phyloP scores from a whole-genome alignment of 768 basidiomycete species.

The Hygrophoropsis aurantiaca region DNA sequence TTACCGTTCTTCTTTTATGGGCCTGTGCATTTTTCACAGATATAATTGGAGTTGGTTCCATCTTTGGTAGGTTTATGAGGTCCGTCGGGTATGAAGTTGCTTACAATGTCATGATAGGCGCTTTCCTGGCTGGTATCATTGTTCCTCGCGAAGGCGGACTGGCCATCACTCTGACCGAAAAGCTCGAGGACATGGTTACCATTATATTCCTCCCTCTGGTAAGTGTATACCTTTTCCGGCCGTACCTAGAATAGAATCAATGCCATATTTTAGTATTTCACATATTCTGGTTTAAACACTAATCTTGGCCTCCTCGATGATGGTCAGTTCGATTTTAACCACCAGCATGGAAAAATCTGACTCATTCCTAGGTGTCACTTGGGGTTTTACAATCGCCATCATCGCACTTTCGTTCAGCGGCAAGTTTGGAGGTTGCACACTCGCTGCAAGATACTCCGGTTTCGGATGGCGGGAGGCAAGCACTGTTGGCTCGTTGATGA shows the following conservation, averaged over 20 bases:
- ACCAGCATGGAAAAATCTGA: not conserved
- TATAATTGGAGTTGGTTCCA: conserved; percentile 90
- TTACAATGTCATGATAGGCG: conserved; percentile 46
- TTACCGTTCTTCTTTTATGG: conserved; percentile 78
- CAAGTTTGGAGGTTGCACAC: conserved; percentile 83
- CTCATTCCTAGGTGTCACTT: conserved; percentile 57
- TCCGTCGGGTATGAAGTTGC: not conserved
- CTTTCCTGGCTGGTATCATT: conserved; percentile 78
- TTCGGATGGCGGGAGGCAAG: conserved; percentile 82
- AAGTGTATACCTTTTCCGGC: conserved; percentile 23
- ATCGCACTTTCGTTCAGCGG: conserved; percentile 77
- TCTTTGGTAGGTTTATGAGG: conserved; percentile 60
- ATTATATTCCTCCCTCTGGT: conserved; percentile 89
- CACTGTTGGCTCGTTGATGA: conserved; percentile 92
- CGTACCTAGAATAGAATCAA: not conserved
- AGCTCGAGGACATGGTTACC: conserved; percentile 91
- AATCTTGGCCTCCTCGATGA: conserved; percentile 81
- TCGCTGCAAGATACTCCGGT: conserved; percentile 65
- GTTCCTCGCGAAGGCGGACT: conserved; percentile 89
- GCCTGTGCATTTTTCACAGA: conserved; percentile 92
- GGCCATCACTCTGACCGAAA: conserved; percentile 83
- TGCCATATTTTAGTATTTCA: conserved; percentile 71
- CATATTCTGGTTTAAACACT: conserved; percentile 90
- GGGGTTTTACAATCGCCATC: conserved; percentile 86
- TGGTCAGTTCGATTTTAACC: conserved; percentile 37